A percentile compares a stretch with the other conserved stretches of the same genome.
These are phyloP conservation scores for Tephrocybe sp. DNA, from an alignment of 768 basidiomycete genomes.

Conservation along the genomic window DNA sequence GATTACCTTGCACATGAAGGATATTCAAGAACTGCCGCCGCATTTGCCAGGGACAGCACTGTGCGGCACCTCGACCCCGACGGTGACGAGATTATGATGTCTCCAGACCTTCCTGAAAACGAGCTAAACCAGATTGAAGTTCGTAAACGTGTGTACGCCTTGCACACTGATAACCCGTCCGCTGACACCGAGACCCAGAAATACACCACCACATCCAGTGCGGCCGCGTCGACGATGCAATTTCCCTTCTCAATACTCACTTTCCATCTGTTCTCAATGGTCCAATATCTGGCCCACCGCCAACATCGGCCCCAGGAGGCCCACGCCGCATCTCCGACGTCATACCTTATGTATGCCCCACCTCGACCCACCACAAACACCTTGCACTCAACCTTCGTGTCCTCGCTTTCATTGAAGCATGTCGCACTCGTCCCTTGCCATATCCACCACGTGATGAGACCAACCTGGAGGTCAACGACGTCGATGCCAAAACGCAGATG, in stretches of 20 bases:
- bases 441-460: conserved; percentile 28
- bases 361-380: conserved; percentile 71
- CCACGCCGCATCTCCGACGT: conserved; percentile 25
- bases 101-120: conserved; percentile 31
- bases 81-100: conserved; percentile 56
- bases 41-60: conserved; percentile 62
- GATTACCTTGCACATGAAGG: conserved; percentile 77
- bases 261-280: conserved; percentile 61
- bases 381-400: conserved; percentile 84
- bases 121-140: conserved; percentile 44
- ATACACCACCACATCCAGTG: conserved; percentile 68
- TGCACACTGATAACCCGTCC: neutral
- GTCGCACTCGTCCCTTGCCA: conserved; percentile 66
- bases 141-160: conserved; percentile 45
- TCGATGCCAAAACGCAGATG: conserved; percentile 36
- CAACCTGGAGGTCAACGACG: neutral
- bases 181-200: conserved; percentile 36
- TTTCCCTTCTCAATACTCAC: conserved; percentile 58
- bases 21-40: conserved; percentile 67
- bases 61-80: conserved; percentile 65
- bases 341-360: conserved; percentile 51
- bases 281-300: conserved; percentile 32
- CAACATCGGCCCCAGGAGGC: neutral
- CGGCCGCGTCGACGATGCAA: conserved; percentile 75
- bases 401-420: conserved; percentile 82